Evolutionary conservation across 768 basidiomycete species (phyloP).

Genomic region (Mycena indigotica): DNA sequence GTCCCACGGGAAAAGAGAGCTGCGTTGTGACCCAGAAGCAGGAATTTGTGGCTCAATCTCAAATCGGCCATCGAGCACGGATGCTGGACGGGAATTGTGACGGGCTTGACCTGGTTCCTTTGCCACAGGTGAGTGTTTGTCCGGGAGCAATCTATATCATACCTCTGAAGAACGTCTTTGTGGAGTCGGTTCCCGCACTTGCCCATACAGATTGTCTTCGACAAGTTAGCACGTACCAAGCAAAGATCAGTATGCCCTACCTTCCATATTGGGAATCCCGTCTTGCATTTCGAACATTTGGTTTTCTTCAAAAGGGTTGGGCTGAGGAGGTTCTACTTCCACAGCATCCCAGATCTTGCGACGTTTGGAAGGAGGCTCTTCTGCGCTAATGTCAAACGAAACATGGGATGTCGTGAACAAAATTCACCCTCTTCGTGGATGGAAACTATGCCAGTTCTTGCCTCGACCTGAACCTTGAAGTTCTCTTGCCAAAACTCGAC

Average conservation of each 20-base stretch:
- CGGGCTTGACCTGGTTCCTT: constrained; percentile 89
- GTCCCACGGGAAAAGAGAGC: constrained; percentile 83
- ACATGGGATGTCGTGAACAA: too few relatives aligned
- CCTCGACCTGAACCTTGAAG: constrained; percentile 70
- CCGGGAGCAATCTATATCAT: not conserved
- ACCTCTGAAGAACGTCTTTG: constrained; percentile 61
- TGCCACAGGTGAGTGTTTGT: not conserved
- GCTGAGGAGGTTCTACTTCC: constrained; percentile 8
- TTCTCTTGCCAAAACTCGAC: constrained; percentile 75
- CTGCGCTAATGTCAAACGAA: constrained; percentile 29
- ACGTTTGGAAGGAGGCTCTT: constrained; percentile 51
- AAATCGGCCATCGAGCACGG: constrained; percentile 50
- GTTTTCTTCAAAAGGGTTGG: constrained; percentile 7
- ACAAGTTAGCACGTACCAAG: not conserved
- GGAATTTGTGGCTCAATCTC: constrained; percentile 42
- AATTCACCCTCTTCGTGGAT: constrained; percentile 40
- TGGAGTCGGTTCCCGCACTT: constrained; percentile 11
- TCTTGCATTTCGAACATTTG: constrained; percentile 20
- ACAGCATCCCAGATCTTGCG: constrained; percentile 37
- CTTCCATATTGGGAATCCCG: constrained; percentile 1
- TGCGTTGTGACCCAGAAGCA: constrained; percentile 60
- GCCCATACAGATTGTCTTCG: not conserved
- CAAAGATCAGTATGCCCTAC: not conserved
- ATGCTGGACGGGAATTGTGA: constrained; percentile 60
- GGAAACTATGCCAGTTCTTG: constrained; percentile 49